Evolutionary conservation across 306 rosid genomes (phyloP).

Genomic region (Fragaria iinumae): DNA sequence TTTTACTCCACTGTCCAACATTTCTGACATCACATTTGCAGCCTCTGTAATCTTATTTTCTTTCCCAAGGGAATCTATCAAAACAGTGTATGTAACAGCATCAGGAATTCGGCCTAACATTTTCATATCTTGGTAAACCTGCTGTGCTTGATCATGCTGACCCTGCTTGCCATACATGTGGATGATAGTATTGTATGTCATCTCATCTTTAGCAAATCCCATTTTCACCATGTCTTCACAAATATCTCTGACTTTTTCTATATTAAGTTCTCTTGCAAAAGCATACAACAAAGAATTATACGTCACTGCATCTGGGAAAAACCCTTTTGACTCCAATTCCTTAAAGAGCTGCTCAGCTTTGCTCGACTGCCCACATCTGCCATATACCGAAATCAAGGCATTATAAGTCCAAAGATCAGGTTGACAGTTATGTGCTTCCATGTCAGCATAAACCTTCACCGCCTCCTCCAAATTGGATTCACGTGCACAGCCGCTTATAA

Average conservation of each 20-base stretch:
- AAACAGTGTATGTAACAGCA: constrained; percentile 79
- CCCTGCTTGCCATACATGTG: constrained; percentile 94
- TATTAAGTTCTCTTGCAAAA: constrained; percentile 76
- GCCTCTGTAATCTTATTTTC: constrained; percentile 78
- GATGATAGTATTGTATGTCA: constrained; percentile 90
- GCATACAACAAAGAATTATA: constrained; percentile 84
- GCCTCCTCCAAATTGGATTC: constrained; percentile 87
- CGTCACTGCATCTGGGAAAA: constrained; percentile 87
- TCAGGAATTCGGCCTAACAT: constrained; percentile 66
- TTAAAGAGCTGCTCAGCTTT: constrained; percentile 70
- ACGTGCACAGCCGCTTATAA: constrained; percentile 84
- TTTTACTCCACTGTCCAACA: constrained; percentile 82
- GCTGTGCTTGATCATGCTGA: constrained; percentile 60
- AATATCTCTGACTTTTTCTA: constrained; percentile 56
- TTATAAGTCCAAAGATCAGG: constrained; percentile 98
- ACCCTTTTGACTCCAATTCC: constrained; percentile 76
- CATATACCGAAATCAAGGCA: constrained; percentile 92
- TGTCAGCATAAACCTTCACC: constrained; percentile 48
- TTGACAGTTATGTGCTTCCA: constrained; percentile 65
- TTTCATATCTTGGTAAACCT: constrained; percentile 83
- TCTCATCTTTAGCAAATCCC: constrained; percentile 92
- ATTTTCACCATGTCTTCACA: constrained; percentile 74
- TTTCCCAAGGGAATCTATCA: constrained; percentile 90
- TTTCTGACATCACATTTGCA: constrained; percentile 76
- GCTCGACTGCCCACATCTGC: constrained; percentile 68